Evolutionary conservation across 2,329 filamentous ascomycete genomes (phyloP).

Genomic region (Cladophialophora psammophila): DNA sequence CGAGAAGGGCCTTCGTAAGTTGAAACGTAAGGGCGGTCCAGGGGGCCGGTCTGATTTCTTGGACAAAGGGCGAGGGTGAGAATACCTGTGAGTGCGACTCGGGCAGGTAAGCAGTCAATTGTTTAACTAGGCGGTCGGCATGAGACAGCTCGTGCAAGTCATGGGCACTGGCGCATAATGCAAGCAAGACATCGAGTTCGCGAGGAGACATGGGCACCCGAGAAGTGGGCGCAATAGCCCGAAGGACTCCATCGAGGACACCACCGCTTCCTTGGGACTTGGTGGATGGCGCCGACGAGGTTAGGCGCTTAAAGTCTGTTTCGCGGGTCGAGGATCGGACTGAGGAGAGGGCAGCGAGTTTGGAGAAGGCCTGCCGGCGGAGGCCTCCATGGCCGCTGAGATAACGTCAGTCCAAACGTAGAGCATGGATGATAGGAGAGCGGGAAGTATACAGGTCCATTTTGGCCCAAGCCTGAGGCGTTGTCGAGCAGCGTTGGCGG

Average conservation of each 20-base stretch:
- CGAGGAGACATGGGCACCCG: conserved; percentile 67
- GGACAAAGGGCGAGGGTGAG: conserved; percentile 79
- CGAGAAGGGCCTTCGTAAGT: conserved; percentile 81
- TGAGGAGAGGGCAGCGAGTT: conserved; percentile 53
- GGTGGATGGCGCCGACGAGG: conserved; percentile 43
- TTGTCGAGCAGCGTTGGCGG: conserved; percentile 13
- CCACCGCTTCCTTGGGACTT: conserved; percentile 41
- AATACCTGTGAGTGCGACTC: conserved; percentile 84
- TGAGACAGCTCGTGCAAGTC: conserved; percentile 73
- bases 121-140: conserved; percentile 78
- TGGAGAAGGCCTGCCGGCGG: conserved; percentile 53
- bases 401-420: conserved; percentile 16
- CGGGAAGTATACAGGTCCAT: conserved; percentile 33
- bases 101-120: conserved; percentile 83
- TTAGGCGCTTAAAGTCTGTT: conserved; percentile 49
- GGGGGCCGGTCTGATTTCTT: conserved; percentile 82
- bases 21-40: conserved; percentile 83
- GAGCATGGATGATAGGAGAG: neutral
- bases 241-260: conserved; percentile 48
- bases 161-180: conserved; percentile 88
- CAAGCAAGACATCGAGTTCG: conserved; percentile 90
- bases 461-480: conserved; percentile 20
- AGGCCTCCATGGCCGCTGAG: conserved; percentile 40
- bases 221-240: conserved; percentile 48
- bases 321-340: conserved; percentile 41